Evolutionary conservation across 305 asterid genomes (phyloP), one percentile per base, ranked within the genome.

Genomic region (Withania somnifera): DNA sequence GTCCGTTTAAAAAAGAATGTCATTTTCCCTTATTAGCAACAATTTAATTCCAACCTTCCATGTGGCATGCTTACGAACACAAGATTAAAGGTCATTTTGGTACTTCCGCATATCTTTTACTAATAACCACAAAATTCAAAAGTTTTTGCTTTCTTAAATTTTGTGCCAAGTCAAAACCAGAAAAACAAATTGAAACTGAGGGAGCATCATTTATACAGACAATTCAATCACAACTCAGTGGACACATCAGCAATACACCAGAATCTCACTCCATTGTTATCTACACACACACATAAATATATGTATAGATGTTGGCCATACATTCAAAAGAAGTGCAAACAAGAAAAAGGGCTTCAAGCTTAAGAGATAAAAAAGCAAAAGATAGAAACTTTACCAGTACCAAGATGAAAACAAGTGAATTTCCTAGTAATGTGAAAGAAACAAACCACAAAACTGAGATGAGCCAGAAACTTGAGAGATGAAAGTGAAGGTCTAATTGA

Each of bases 401-500:
- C 79, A 30, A 86, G 88, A 86, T 90, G 88, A 15, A 76, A 71
- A 11, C 81, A 77, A 81, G 87, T 78, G 85, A 88, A 78, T 36
- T 83, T 85, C 34, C 90, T 88, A 40, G 56, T 26, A 45, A 51
- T 86, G 63, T 22, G 84, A 71, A 68, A 88, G 83, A 61, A 84
- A 84, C 47, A 89, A 82, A 77, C 84, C 28, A 5, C 87, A 87
- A 66, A 85, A 87, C 75, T n/a, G n/a, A n/a, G n/a, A 54, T 26
- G 40, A 36, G 6, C 85, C 88, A 15, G 93, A 85, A 87, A 86
- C 75, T 90, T 83, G 76, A 90, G 82, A n/a, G 98, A 92, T 42
- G 93, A 89, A 54, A 94, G 88, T 58, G 98, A 91, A 83, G 97
- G 97, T 76, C 89, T 85, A 78, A 95, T 90, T 42, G 98, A 86